A percentile compares a stretch with the other conserved stretches of the same genome.
Evolutionary conservation across 768 basidiomycete species (phyloP).

Genomic region (Hydnomerulius pinastri): DNA sequence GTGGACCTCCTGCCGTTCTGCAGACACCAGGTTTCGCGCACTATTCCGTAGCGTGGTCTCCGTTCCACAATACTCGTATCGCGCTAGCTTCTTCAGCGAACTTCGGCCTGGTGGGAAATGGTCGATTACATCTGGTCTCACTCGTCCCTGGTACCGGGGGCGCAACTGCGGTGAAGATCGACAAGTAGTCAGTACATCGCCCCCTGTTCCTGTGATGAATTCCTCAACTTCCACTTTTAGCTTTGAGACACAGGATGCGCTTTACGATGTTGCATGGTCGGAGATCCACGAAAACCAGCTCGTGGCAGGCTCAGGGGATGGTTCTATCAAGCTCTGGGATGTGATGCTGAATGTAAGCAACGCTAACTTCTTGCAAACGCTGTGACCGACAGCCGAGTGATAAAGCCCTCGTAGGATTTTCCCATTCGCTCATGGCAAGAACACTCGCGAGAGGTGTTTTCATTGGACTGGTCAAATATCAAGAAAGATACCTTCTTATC

Average conservation of each 20-base stretch:
- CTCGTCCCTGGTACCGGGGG: slow-evolving; percentile 50
- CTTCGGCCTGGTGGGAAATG: slow-evolving; percentile 95
- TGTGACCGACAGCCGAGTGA: slow-evolving; percentile 29
- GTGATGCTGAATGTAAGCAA: slow-evolving; percentile 72
- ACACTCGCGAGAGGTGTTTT: slow-evolving; percentile 90
- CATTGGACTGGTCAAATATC: slow-evolving; percentile 94
- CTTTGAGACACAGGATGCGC: slow-evolving; percentile 86
- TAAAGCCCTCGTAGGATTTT: slow-evolving; percentile 60
- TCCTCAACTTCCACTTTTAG: slow-evolving; percentile 38
- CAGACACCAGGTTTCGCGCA: slow-evolving; percentile 86
- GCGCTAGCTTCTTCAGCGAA: slow-evolving; percentile 87
- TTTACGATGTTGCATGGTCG: slow-evolving; percentile 94
- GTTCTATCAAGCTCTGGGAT: slow-evolving; percentile 90
- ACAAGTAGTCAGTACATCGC: slow-evolving; percentile 61
- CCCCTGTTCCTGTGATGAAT: neutral
- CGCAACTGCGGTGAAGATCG: slow-evolving; percentile 47
- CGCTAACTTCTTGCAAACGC: neutral
- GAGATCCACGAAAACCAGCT: slow-evolving; percentile 95
- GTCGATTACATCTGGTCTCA: slow-evolving; percentile 73
- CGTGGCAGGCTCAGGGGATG: slow-evolving; percentile 86
- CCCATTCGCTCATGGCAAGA: slow-evolving; percentile 94
- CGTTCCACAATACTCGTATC: slow-evolving; percentile 73
- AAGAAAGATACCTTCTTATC: slow-evolving; percentile 87
- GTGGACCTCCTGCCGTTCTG: slow-evolving; percentile 47
- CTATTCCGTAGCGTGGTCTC: slow-evolving; percentile 82